Base-by-base conservation (phyloP, 305 asterid species). In the Fraxinus ornus region DNA sequence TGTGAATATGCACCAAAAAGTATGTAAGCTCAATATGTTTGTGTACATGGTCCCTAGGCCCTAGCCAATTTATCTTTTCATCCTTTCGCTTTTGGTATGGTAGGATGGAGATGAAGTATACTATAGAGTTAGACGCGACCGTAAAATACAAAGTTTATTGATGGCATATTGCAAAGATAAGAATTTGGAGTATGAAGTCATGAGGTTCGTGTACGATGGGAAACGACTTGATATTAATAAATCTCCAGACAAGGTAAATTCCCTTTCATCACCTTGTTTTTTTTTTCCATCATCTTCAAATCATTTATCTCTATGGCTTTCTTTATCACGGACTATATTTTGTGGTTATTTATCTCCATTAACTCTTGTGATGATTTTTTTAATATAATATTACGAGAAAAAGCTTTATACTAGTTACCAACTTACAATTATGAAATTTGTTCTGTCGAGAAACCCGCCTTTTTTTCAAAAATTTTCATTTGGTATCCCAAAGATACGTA, bases 221-320 rank as follows among this genome's bases (percentile, higher is more conserved):
- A 19, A 3, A 36, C 22, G 57, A 37, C 15, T 80, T 36, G 15
- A 33, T 66, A 5, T 49, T 10, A 21, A 21, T 6, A 35, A 0
- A 8, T 73, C 79, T 3, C 83, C 83, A 6, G 19, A 7, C 1
- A 60, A 80, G 83, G 79, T 80, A 44, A 79, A 55, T 55, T 76
- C 32, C 68, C 71, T 62, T 62, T 62, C 71, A 62, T 62, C 30
- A 62, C 13, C 70, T 21, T 62, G 15, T 7, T 21, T 7, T 24
- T 22, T 13, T 44, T 12, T 12, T 1, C 10, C 9, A 19, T 55
- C 22, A 55, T 55, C 66, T 55, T 55, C 66, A 3, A 52, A 6
- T n/a, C 66, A 6, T 55, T 55, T n/a, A n/a, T 7, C 24, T 55
- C 24, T 55, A n/a, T n/a, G 21, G 26, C 3, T 55, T 55, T 55